Percentiles rank a stretch among this genome's conserved stretches.
Conservation (phyloP, 2,329 filamentous ascomycete species). For the Nannizzia gypsea region DNA sequence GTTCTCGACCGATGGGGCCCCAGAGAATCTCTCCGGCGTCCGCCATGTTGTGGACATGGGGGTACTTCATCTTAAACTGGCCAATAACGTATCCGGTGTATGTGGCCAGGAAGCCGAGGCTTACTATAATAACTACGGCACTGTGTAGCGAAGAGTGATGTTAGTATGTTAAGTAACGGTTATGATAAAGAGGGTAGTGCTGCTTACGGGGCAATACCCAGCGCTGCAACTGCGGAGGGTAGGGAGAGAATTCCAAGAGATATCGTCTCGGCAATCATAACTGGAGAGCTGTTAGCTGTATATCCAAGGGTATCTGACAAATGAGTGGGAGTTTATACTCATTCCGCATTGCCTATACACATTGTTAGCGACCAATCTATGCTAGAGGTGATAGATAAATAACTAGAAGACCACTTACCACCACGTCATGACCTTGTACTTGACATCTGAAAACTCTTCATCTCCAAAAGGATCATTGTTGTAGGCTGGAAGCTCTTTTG, state of each 20-base stretch:
- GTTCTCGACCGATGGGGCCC: slow-evolving; percentile 49
- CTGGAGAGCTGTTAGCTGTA: slow-evolving; percentile 16
- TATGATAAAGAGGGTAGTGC: background rate
- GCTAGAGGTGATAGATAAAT: background rate
- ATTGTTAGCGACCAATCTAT: background rate
- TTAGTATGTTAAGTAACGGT: slow-evolving; percentile 5
- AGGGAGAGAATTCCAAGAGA: slow-evolving; percentile 47
- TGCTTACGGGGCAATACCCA: slow-evolving; percentile 42
- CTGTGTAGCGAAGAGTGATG: slow-evolving; percentile 16
- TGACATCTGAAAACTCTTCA: slow-evolving; percentile 33
- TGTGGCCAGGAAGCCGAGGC: slow-evolving; percentile 44
- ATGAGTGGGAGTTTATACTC: slow-evolving; percentile 19
- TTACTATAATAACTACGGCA: slow-evolving; percentile 42
- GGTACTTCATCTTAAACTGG: slow-evolving; percentile 46
- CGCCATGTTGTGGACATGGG: slow-evolving; percentile 53
- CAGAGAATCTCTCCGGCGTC: slow-evolving; percentile 54
- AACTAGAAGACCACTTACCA: slow-evolving; percentile 23
- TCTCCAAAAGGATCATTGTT: slow-evolving; percentile 30
- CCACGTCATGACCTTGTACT: slow-evolving; percentile 43
- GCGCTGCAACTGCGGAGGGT: slow-evolving; percentile 40
- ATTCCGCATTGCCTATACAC: slow-evolving; percentile 31
- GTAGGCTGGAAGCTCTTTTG: slow-evolving; percentile 13
- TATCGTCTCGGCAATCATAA: slow-evolving; percentile 50
- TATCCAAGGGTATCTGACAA: background rate
- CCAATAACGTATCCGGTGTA: slow-evolving; percentile 52